These are phyloP conservation scores for Plasmopara halstedii DNA, from an alignment of 352 stramenopile genomes.

Conservation along the genomic window DNA sequence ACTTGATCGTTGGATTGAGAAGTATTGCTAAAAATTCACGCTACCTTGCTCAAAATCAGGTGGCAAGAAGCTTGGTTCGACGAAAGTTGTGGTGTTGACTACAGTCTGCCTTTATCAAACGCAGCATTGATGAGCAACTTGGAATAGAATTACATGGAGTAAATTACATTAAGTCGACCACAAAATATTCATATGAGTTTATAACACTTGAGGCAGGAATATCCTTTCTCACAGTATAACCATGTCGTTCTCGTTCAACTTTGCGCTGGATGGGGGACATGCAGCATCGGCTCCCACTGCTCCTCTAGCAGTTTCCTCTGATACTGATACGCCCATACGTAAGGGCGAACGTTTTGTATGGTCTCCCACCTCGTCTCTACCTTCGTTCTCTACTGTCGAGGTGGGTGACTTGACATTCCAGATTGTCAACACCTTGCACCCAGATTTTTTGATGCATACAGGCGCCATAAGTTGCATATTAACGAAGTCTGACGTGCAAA, in stretches of 20 bases:
- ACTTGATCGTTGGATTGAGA: too few species aligned
- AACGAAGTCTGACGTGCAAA: conserved; percentile 65
- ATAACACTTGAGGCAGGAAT: too few species aligned
- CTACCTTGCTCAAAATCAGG: too few species aligned
- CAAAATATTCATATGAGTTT: too few species aligned
- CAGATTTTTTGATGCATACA: conserved; percentile 39
- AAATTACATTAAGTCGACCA: too few species aligned
- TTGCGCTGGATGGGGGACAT: conserved; percentile 24
- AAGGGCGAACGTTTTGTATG: conserved; percentile 50
- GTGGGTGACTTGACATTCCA: conserved; percentile 38
- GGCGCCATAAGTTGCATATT: conserved; percentile 59
- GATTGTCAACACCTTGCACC: conserved; percentile 54
- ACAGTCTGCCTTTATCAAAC: too few species aligned
- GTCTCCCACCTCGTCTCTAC: background rate
- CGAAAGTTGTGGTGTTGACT: too few species aligned
- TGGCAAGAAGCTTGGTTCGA: too few species aligned
- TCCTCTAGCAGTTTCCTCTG: background rate
- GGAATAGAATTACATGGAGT: too few species aligned
- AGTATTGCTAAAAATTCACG: too few species aligned
- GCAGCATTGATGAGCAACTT: too few species aligned
- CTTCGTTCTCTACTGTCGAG: conserved; percentile 15
- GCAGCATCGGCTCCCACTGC: background rate
- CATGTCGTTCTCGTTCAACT: conserved; percentile 62
- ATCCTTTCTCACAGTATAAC: background rate
- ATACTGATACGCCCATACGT: conserved; percentile 21